Evolutionary conservation across 352 stramenopile genomes (phyloP).

Genomic region (Phytophthora pistaciae): DNA sequence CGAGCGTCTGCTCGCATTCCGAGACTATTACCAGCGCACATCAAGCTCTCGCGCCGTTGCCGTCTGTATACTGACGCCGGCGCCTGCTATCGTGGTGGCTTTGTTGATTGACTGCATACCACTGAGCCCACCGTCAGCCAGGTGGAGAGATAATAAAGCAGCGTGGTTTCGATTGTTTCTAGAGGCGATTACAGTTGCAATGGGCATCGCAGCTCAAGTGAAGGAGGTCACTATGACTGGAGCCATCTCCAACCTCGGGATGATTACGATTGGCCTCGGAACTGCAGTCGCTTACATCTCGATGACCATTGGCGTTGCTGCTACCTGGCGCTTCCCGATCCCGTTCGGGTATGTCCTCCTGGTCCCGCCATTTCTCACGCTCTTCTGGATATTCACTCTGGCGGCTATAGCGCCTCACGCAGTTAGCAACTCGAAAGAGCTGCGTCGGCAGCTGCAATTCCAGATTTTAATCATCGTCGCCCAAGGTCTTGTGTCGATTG

Average conservation of each 20-base stretch:
- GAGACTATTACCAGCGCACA: not conserved
- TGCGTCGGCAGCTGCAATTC: not conserved
- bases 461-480: not conserved
- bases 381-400: not conserved
- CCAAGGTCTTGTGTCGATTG: not conserved
- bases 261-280: not conserved
- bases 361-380: not conserved
- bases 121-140: not conserved
- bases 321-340: not conserved
- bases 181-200: not conserved
- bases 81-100: not conserved
- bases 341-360: not conserved
- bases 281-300: not conserved
- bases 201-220: not conserved
- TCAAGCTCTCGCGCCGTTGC: not conserved
- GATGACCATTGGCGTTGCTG: not conserved
- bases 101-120: not conserved
- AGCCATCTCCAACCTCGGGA: not conserved
- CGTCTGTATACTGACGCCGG: not conserved
- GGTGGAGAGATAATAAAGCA: not conserved
- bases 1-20: not conserved
- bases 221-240: not conserved
- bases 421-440: not conserved
- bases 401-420: not conserved
- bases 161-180: not conserved